Evolutionary conservation across 2,329 filamentous ascomycete species (phyloP), one percentile per base, ranked within the genome.

Genomic region (Neopestalotiopsis clavispora): DNA sequence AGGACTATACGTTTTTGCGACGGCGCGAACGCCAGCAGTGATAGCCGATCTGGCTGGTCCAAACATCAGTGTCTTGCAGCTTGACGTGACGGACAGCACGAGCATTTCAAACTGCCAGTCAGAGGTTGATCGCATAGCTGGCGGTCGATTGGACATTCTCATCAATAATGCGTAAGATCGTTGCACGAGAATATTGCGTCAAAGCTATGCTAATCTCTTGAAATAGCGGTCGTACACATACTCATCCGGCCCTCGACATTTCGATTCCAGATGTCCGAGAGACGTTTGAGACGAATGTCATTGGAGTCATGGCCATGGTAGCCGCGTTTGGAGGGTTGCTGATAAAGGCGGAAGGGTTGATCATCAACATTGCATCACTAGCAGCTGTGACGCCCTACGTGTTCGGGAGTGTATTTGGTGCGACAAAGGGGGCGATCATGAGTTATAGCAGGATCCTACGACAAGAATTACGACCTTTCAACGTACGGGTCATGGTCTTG

Each of bases 161-260:
- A 82, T 90, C 63, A 90, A 89, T 78, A 90, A 90, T 70, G 87
- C 87, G 85, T 88, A 71, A 70, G 82, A n/a, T n/a, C n/a, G 34
- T 6, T 4, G 2, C 34, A 1, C 34, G 34, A 4, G 6, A 10
- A 38, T 38, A 2, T 4, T 38, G 10, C 34, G 34, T 38, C 34
- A 4, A 38, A 4, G 2, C 34, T 6, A 38, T 38, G 34, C 34
- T 38, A 38, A 38, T 38, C 1, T n/a, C n/a, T n/a, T n/a, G n/a
- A n/a, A n/a, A n/a, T n/a, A 86, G 84, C 58, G 85, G 85, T 69
- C 80, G 82, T 67, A 82, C 82, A 4, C 81, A 85, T 75, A 83
- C 80, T 28, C 81, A 83, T 62, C 83, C 84, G 0, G 83, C 84
- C 1, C 79, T 83, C 3, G 85, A 87, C 73, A 81, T 85, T 65